Conservation (phyloP, 805 yeast genomes). For the Candida andamanensis region DNA sequence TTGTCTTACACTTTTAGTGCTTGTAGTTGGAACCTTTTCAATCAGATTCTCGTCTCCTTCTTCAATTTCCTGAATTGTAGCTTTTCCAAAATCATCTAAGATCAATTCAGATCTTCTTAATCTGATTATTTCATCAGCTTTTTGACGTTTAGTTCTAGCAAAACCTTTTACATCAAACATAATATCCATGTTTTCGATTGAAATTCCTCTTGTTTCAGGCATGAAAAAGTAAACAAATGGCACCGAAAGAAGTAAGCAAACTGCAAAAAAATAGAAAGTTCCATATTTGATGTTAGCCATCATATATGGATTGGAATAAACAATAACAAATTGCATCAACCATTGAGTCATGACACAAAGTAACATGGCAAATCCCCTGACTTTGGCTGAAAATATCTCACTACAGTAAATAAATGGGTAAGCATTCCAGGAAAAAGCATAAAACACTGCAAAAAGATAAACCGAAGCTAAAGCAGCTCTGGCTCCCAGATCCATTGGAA, state of each 20-base stretch:
- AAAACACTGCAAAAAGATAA: slow-evolving; percentile 39
- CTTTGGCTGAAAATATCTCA: slow-evolving; percentile 37
- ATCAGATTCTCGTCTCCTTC: slow-evolving; percentile 4
- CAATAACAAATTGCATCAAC: slow-evolving; percentile 36
- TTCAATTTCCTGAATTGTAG: slow-evolving; percentile 1
- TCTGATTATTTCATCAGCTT: slow-evolving; percentile 6
- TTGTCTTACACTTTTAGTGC: slow-evolving; percentile 4
- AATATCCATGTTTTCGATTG: slow-evolving; percentile 23
- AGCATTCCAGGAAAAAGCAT: slow-evolving; percentile 37
- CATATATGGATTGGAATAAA: slow-evolving; percentile 30
- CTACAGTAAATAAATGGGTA: slow-evolving; percentile 38
- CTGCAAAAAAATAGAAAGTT: slow-evolving; percentile 33
- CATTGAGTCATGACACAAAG: slow-evolving; percentile 37
- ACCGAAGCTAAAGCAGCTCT: slow-evolving; percentile 36
- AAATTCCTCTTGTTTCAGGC: slow-evolving; percentile 37
- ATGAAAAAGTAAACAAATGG: slow-evolving; percentile 35
- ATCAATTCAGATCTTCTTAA: slow-evolving; percentile 2
- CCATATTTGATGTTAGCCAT: slow-evolving; percentile 32
- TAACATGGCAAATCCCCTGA: slow-evolving; percentile 36
- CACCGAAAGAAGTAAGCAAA: slow-evolving; percentile 26
- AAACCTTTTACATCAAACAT: slow-evolving; percentile 17
- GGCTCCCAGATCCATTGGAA: slow-evolving; percentile 33
- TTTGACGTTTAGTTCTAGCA: slow-evolving; percentile 12
- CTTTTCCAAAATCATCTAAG: slow-evolving; percentile 2
- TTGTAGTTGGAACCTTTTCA: slow-evolving; percentile 5